Evolutionary conservation across 768 basidiomycete genomes (phyloP).

Genomic region (Tulasnella sp.): DNA sequence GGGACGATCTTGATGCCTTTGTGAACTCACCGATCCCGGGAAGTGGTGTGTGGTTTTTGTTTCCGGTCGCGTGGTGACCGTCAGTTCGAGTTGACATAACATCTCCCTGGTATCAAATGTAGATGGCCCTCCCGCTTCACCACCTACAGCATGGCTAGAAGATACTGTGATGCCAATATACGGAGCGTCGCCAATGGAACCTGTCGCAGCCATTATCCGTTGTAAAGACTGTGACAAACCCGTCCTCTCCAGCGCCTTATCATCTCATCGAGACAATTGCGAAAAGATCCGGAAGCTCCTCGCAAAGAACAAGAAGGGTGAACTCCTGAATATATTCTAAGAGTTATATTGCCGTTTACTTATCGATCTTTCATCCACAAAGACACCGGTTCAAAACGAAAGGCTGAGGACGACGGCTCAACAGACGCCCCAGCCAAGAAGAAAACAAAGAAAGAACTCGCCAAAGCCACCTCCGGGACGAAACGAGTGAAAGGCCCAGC

Average conservation of each 20-base stretch:
- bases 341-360: not conserved
- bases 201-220: slow-evolving; percentile 51
- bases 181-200: slow-evolving; percentile 60
- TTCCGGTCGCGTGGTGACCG: too few species aligned
- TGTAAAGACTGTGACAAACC: slow-evolving; percentile 79
- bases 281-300: slow-evolving; percentile 38
- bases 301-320: slow-evolving; percentile 37
- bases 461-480: slow-evolving; percentile 45
- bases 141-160: slow-evolving; percentile 75
- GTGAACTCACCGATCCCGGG: slow-evolving; percentile 1
- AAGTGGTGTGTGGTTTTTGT: too few species aligned
- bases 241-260: slow-evolving; percentile 57
- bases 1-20: slow-evolving; percentile 10
- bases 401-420: slow-evolving; percentile 55
- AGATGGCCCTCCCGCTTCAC: slow-evolving; percentile 31
- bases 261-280: slow-evolving; percentile 63
- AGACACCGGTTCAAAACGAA: slow-evolving; percentile 60
- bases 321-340: slow-evolving; percentile 32
- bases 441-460: slow-evolving; percentile 36
- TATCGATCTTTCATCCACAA: slow-evolving; percentile 4
- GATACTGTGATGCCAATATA: slow-evolving; percentile 82
- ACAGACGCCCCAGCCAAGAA: slow-evolving; percentile 51
- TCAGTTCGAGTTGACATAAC: not conserved
- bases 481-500: slow-evolving; percentile 51
- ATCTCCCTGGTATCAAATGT: not conserved